Evolutionary conservation across 768 basidiomycete genomes (phyloP).

Genomic region (Podaxis sp.): DNA sequence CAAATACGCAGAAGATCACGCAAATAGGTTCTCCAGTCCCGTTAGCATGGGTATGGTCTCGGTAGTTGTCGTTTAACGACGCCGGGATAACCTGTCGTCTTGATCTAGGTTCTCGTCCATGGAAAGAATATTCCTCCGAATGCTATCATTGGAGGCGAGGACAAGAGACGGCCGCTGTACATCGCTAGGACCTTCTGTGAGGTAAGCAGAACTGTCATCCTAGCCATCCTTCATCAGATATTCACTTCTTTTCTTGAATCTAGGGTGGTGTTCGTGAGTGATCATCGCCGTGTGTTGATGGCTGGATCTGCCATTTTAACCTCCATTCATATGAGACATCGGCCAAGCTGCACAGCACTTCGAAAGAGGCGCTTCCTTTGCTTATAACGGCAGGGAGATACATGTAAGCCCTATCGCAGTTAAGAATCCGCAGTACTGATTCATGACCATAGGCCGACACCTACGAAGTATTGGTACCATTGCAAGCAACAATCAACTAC

Average conservation of each 20-base stretch:
- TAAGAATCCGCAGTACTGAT: not conserved
- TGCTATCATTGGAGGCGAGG: conserved; percentile 23
- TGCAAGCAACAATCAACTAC: conserved; percentile 21
- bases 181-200: conserved; percentile 25
- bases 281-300: not conserved
- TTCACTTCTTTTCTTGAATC: not conserved
- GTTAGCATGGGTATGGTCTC: conserved; percentile 23
- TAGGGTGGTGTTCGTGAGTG: conserved; percentile 13
- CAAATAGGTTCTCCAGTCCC: conserved; percentile 22
- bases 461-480: conserved; percentile 24
- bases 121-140: conserved; percentile 23
- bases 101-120: conserved; percentile 17
- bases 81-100: not conserved
- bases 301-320: conserved; percentile 12
- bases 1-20: conserved; percentile 17
- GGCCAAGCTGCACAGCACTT: conserved; percentile 24
- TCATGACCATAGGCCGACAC: conserved; percentile 18
- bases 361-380: conserved; percentile 23
- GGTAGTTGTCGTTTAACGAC: not conserved
- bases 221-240: not conserved
- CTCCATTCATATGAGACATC: conserved; percentile 15
- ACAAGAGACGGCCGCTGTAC: conserved; percentile 21
- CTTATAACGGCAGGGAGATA: conserved; percentile 23
- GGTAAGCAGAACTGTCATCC: conserved; percentile 5
- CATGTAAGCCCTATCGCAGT: conserved; percentile 13